Evolutionary conservation across 805 yeast species (phyloP).

Genomic region (Suhomyces canberraensis): DNA sequence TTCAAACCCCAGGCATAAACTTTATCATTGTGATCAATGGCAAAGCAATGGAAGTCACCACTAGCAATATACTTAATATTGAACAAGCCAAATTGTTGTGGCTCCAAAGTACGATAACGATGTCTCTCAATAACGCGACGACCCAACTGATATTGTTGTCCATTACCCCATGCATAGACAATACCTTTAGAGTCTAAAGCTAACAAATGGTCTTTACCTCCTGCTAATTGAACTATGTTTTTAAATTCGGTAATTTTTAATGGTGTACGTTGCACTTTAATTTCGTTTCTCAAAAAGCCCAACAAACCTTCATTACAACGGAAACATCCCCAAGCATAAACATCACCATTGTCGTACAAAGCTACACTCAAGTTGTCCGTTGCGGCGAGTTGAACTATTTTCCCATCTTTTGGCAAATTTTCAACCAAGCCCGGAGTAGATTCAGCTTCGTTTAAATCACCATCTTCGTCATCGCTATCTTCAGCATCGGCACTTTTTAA

Average conservation of each 20-base stretch:
- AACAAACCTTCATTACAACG: conserved; percentile 88
- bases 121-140: conserved; percentile 79
- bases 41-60: conserved; percentile 96
- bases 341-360: conserved; percentile 75
- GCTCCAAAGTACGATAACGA: conserved; percentile 68
- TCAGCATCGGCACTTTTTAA: conserved; percentile 63
- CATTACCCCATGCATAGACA: conserved; percentile 97
- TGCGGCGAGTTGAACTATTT: conserved; percentile 80
- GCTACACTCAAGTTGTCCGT: conserved; percentile 89
- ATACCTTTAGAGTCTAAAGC: conserved; percentile 81
- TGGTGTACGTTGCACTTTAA: conserved; percentile 66
- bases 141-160: conserved; percentile 90
- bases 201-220: conserved; percentile 89
- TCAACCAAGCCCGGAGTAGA: conserved; percentile 84
- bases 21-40: conserved; percentile 66
- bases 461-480: conserved; percentile 60
- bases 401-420: conserved; percentile 51
- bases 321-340: conserved; percentile 98
- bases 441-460: conserved; percentile 83
- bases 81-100: conserved; percentile 78
- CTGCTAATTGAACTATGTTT: conserved; percentile 76
- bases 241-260: conserved; percentile 55
- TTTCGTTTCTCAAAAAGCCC: conserved; percentile 66
- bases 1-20: conserved; percentile 94
- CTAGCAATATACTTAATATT: conserved; percentile 78